Conservation (phyloP, 148 eudicot species). For the Dianthus caryophyllus region DNA sequence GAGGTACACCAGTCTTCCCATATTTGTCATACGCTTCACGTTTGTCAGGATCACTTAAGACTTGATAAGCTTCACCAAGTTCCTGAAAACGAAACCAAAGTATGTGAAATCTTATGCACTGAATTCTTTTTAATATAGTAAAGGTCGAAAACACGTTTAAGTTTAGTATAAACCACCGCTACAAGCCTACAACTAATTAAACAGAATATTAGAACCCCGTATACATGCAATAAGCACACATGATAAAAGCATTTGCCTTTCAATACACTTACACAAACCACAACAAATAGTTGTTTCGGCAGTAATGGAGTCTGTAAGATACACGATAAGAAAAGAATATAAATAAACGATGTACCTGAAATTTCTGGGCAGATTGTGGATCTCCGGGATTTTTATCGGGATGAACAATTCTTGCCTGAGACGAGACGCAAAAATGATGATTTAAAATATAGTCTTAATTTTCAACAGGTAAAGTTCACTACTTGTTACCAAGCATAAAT, state of each 20-base stretch:
- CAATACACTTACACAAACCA: neutral
- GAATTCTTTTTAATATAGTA: neutral
- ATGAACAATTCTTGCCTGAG: slow-evolving; percentile 83
- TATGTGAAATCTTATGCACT: slow-evolving; percentile 1
- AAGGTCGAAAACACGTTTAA: neutral
- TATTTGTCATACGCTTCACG: slow-evolving; percentile 79
- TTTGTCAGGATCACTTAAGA: slow-evolving; percentile 72
- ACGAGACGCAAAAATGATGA: slow-evolving; percentile 1
- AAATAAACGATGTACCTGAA: slow-evolving; percentile 47
- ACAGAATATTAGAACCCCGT: neutral
- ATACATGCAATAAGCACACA: neutral
- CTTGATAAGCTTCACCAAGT: slow-evolving; percentile 97
- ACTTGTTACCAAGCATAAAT: neutral
- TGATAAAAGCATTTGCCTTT: neutral
- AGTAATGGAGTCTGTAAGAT: neutral
- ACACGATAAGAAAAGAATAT: neutral
- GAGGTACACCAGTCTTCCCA: slow-evolving; percentile 65
- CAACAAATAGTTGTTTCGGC: neutral
- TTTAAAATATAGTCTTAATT: neutral
- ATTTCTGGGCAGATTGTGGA: slow-evolving; percentile 76
- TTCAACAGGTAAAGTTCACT: neutral
- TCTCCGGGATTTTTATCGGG: slow-evolving; percentile 96
- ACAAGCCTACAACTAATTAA: neutral
- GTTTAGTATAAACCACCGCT: neutral
- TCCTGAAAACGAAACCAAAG: slow-evolving; percentile 39